These are phyloP conservation scores for Fusarium lyarnte DNA, from an alignment of 2,329 filamentous ascomycete genomes.

Conservation along the genomic window DNA sequence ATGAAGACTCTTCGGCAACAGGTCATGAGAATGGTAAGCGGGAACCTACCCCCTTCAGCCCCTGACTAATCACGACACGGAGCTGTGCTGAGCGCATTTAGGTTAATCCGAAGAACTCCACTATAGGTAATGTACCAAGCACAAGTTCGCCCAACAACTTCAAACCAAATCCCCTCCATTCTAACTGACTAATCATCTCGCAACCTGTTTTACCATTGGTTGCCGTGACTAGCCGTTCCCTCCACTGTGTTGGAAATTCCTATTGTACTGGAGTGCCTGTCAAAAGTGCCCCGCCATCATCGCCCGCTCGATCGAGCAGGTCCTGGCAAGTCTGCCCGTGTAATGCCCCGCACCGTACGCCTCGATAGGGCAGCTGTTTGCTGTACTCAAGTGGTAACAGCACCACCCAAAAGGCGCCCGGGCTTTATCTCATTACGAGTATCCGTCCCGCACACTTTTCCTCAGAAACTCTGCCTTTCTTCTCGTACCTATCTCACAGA, in stretches of 20 bases:
- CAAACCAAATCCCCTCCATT: slow-evolving; percentile 9
- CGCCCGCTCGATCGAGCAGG: slow-evolving; percentile 41
- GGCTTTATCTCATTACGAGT: slow-evolving; percentile 36
- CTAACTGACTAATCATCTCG: slow-evolving; percentile 38
- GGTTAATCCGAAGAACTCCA: slow-evolving; percentile 24
- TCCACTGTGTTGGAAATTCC: slow-evolving; percentile 2
- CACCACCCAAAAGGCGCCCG: slow-evolving; percentile 35
- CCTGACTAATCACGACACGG: slow-evolving; percentile 29
- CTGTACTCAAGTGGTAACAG: slow-evolving; percentile 37
- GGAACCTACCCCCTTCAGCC: background rate
- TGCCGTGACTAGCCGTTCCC: slow-evolving; percentile 45
- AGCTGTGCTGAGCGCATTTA: background rate
- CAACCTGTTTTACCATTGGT: slow-evolving; percentile 37
- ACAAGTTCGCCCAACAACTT: slow-evolving; percentile 1
- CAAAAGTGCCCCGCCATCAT: slow-evolving; percentile 42
- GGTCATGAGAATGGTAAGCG: slow-evolving; percentile 14
- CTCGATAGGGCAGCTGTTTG: slow-evolving; percentile 46
- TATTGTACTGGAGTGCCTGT: background rate
- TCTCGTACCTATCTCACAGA: slow-evolving; percentile 62
- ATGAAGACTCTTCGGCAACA: slow-evolving; percentile 34
- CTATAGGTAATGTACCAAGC: background rate
- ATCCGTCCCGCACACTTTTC: slow-evolving; percentile 30
- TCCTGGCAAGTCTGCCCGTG: slow-evolving; percentile 38
- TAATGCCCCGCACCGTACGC: slow-evolving; percentile 59
- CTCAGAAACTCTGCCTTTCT: slow-evolving; percentile 23